phyloP scores from a whole-genome alignment of 1,284 basidiomycete species.

The Cyathus pygmaeus region DNA sequence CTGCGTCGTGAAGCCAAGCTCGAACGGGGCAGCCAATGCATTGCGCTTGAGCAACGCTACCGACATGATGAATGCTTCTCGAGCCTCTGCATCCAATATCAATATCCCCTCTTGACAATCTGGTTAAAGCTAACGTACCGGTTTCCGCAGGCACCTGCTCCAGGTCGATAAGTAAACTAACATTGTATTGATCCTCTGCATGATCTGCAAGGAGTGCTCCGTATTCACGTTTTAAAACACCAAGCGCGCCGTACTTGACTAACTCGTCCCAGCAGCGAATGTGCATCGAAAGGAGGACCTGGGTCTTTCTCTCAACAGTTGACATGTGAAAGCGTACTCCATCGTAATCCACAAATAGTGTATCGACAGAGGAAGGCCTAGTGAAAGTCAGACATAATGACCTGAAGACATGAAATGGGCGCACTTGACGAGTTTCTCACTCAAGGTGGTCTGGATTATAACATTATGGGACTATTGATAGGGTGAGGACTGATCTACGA shows the following conservation, averaged over 20 bases:
- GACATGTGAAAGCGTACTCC: conserved; percentile 95
- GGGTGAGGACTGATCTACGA: background rate
- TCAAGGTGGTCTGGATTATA: conserved; percentile 91
- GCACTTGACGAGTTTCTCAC: conserved; percentile 91
- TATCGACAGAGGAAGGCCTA: conserved; percentile 91
- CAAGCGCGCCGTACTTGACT: conserved; percentile 85
- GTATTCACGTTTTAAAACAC: conserved; percentile 88
- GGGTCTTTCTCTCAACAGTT: conserved; percentile 85
- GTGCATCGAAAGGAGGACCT: conserved; percentile 92
- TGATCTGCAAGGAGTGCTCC: conserved; percentile 72
- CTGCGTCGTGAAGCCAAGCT: conserved; percentile 89
- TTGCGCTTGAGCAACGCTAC: conserved; percentile 93
- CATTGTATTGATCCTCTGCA: conserved; percentile 88
- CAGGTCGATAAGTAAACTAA: conserved; percentile 89
- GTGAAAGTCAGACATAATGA: conserved; percentile 6
- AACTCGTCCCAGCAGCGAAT: conserved; percentile 98
- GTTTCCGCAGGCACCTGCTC: conserved; percentile 83
- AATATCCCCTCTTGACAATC: conserved; percentile 1
- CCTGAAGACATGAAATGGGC: background rate
- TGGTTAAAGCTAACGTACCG: conserved; percentile 64
- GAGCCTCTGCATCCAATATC: conserved; percentile 66
- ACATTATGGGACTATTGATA: conserved; percentile 82
- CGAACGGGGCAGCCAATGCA: conserved; percentile 95
- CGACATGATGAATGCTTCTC: conserved; percentile 83
- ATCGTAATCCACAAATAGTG: conserved; percentile 98